Evolutionary conservation across 495 filamentous ascomycete genomes (phyloP).

Genomic region (Aspergillus nanangensis): DNA sequence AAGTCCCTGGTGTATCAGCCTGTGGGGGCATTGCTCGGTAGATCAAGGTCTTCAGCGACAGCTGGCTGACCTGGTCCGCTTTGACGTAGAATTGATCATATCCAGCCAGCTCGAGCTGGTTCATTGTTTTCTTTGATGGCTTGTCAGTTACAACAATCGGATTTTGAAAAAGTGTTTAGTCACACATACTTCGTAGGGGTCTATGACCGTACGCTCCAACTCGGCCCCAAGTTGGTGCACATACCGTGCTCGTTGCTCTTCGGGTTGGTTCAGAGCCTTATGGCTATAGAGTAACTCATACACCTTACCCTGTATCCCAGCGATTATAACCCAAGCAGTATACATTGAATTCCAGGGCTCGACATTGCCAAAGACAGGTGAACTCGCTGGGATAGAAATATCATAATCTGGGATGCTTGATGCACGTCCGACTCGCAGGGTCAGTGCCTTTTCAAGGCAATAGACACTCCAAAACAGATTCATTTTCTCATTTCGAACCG

Average conservation of each 20-base stretch:
- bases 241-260: slow-evolving; percentile 35
- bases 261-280: slow-evolving; percentile 46
- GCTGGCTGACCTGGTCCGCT: slow-evolving; percentile 52
- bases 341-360: slow-evolving; percentile 26
- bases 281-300: slow-evolving; percentile 62
- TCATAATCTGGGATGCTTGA: slow-evolving; percentile 61
- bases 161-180: not conserved
- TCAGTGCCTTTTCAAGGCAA: slow-evolving; percentile 54
- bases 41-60: slow-evolving; percentile 51
- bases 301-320: slow-evolving; percentile 51
- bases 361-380: slow-evolving; percentile 21
- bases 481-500: slow-evolving; percentile 31
- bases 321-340: slow-evolving; percentile 46
- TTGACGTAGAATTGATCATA: slow-evolving; percentile 42
- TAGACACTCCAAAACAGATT: slow-evolving; percentile 62
- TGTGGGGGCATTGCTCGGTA: slow-evolving; percentile 57
- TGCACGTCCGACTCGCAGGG: slow-evolving; percentile 60
- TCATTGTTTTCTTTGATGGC: slow-evolving; percentile 10
- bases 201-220: slow-evolving; percentile 27
- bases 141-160: slow-evolving; percentile 9
- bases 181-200: slow-evolving; percentile 28
- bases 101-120: slow-evolving; percentile 17
- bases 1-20: slow-evolving; percentile 37
- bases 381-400: slow-evolving; percentile 45
- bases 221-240: slow-evolving; percentile 29